Evolutionary conservation across 2,329 filamentous ascomycete species (phyloP).

Genomic region (Plectosphaerella sp.): DNA sequence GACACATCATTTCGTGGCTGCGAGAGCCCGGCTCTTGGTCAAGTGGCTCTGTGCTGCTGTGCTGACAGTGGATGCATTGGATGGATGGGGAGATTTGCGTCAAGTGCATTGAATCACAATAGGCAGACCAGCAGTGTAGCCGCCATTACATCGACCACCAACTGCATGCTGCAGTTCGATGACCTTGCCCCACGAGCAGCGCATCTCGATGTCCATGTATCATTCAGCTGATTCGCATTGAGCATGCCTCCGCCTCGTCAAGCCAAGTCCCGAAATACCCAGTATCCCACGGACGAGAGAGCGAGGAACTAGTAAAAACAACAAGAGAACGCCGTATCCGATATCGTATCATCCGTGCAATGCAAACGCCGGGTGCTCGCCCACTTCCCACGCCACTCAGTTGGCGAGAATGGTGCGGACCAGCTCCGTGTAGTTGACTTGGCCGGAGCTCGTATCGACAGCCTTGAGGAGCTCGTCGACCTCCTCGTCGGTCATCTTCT

Average conservation of each 20-base stretch:
- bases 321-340: neutral
- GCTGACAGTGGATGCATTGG: too few species aligned
- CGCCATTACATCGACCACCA: too few species aligned
- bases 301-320: neutral
- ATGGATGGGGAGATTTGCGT: too few species aligned
- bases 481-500: conserved; percentile 99
- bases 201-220: too few species aligned
- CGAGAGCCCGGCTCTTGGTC: too few species aligned
- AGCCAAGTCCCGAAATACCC: neutral
- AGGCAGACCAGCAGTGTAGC: too few species aligned
- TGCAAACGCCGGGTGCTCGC: neutral
- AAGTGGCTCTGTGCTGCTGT: too few species aligned
- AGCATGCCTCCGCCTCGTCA: neutral
- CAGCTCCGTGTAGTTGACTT: conserved; percentile 97
- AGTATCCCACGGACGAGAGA: neutral
- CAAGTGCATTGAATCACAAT: too few species aligned
- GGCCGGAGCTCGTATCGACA: conserved; percentile 90
- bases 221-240: too few species aligned
- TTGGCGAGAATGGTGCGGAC: conserved; percentile 85
- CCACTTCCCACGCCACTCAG: conserved; percentile 35
- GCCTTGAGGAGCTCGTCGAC: conserved; percentile 98
- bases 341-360: neutral
- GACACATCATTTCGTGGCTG: too few species aligned
- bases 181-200: too few species aligned
- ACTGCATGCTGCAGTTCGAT: too few species aligned